Evolutionary conservation across 1,284 basidiomycete genomes (phyloP), one percentile per base, ranked within the genome.

Genomic region (Trametes pubescens): DNA sequence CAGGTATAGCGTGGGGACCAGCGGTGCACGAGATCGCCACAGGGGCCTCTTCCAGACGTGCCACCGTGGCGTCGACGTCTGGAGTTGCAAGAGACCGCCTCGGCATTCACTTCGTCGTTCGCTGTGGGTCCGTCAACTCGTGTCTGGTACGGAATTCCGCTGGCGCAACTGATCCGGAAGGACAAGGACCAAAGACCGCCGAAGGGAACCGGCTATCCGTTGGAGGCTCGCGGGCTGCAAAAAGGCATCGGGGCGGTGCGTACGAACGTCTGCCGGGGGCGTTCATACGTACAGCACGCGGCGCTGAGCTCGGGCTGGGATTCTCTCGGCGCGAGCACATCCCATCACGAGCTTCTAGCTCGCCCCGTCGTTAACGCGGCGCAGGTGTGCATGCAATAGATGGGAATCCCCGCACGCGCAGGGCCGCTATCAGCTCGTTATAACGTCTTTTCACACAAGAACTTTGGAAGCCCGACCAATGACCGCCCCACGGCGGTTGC

Each of bases 341-440:
- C 66, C 67, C 67, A 69, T 69, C 67, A 69, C 53, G 48, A 52
- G 67, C 65, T 66, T 69, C 67, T 69, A 69, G 67, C 65, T 66
- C 53, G 58, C 46, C 11, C 52, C 59, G 67, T 62, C 56, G 65
- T 59, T 63, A 69, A 66, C 62, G 67, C 63, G 67, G 52, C 48
- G 9, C 8, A 47, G 63, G 57, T 63, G 18, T 62, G 61, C 59
- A 34, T 55, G 43, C 53, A 67, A 54, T 37, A 43, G 60, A 60
- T 67, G 65, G 65, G 65, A 64, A 67, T 51, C 37, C 35, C 21
- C 29, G 52, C 52, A 62, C 58, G 60, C 62, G 54, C 49, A 51
- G 32, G 38, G 52, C 61, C 60, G 64, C 59, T 62, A 67, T 68
- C 64, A 68, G 64, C 57, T 61, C 53, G 56, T 64, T 61, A 61